phyloP scores from a whole-genome alignment of 2,329 filamentous ascomycete species.

The Alternaria viburni region DNA sequence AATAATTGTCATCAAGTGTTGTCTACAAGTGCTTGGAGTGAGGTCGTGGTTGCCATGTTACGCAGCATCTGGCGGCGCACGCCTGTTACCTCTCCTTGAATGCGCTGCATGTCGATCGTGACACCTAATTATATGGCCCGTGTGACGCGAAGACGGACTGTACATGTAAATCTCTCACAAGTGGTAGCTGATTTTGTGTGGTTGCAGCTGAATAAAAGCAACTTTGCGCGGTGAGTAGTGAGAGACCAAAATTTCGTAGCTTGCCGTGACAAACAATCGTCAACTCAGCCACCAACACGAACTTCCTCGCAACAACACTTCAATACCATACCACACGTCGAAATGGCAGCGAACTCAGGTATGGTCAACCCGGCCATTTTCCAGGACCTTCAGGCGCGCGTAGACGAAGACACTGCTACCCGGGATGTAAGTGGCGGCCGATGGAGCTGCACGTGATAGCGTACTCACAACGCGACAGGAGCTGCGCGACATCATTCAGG shows the following conservation, averaged over 20 bases:
- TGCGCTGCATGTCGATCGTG: background rate
- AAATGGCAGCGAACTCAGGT: slow-evolving; percentile 45
- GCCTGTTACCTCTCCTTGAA: too few species aligned
- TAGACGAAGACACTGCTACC: slow-evolving; percentile 84
- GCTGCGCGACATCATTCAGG: slow-evolving; percentile 79
- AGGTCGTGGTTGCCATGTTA: background rate
- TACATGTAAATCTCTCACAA: too few species aligned
- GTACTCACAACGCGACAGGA: slow-evolving; percentile 57
- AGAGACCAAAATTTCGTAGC: background rate
- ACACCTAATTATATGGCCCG: background rate
- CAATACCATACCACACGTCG: background rate
- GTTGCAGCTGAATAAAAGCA: background rate
- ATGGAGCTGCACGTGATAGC: slow-evolving; percentile 32
- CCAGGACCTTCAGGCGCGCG: slow-evolving; percentile 82
- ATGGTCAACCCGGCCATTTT: slow-evolving; percentile 86
- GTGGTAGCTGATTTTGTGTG: background rate
- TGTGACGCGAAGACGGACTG: too few species aligned
- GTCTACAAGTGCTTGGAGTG: background rate
- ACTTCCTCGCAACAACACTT: background rate
- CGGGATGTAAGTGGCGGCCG: slow-evolving; percentile 65
- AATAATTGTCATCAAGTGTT: too few species aligned
- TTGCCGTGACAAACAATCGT: background rate
- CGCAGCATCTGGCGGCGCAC: too few species aligned
- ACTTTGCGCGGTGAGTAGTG: background rate
- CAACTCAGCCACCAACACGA: background rate